Evolutionary conservation across 1,284 basidiomycete genomes (phyloP).

Genomic region (Amylostereum chailletii): DNA sequence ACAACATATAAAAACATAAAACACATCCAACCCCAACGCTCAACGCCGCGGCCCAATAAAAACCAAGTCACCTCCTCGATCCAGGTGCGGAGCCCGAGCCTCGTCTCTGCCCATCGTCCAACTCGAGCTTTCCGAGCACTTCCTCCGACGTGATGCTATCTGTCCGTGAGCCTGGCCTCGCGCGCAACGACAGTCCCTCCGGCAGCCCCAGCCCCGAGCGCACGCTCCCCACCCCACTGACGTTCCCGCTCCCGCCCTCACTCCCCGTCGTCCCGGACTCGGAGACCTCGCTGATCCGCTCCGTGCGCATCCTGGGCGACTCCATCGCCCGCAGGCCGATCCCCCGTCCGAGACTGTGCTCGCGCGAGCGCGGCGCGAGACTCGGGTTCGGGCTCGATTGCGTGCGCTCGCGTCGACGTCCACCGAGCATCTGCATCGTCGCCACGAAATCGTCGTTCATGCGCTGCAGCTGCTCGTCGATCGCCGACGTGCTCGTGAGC

Average conservation of each 20-base stretch:
- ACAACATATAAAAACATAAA: too few species aligned
- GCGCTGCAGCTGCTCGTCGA: slow-evolving; percentile 50
- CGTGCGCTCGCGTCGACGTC: slow-evolving; percentile 16
- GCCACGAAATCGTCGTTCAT: slow-evolving; percentile 61
- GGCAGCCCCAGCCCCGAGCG: slow-evolving; percentile 4
- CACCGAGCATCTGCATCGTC: slow-evolving; percentile 31
- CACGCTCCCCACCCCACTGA: slow-evolving; percentile 4
- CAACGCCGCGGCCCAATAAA: too few species aligned
- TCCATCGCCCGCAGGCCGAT: neutral
- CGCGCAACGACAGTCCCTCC: slow-evolving; percentile 7
- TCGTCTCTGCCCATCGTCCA: slow-evolving; percentile 9
- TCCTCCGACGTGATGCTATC: slow-evolving; percentile 17
- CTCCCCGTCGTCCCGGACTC: slow-evolving; percentile 6
- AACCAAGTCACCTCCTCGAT: too few species aligned
- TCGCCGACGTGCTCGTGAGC: slow-evolving; percentile 51
- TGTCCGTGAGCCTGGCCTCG: slow-evolving; percentile 13
- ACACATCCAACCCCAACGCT: too few species aligned
- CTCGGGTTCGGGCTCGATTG: slow-evolving; percentile 9
- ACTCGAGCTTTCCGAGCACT: slow-evolving; percentile 19
- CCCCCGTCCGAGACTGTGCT: neutral
- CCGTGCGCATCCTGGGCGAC: slow-evolving; percentile 9
- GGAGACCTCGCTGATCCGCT: slow-evolving; percentile 14
- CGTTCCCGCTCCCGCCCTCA: slow-evolving; percentile 1
- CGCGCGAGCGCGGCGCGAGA: neutral
- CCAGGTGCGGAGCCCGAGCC: too few species aligned